Evolutionary conservation across 345 rosid species (phyloP).

Genomic region (Rubroshorea leprosula): DNA sequence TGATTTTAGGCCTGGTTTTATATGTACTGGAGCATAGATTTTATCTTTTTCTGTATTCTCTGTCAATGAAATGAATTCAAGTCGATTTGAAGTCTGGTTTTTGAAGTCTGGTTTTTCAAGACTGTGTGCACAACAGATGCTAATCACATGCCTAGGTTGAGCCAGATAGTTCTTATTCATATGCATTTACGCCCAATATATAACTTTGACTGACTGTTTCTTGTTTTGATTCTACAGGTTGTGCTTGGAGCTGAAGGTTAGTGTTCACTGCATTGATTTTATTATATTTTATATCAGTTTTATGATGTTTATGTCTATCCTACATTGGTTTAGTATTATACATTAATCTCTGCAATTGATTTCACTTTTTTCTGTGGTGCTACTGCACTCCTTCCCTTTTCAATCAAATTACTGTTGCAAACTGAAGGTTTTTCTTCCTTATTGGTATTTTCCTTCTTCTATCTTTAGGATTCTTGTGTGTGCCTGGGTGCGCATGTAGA

Average conservation of each 20-base stretch:
- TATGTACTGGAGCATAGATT: background rate
- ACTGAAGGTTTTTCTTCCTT: conserved; percentile 1
- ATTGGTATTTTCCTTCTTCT: no score
- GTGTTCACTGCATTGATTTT: conserved; percentile 18
- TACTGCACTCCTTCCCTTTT: background rate
- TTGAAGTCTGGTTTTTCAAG: no score
- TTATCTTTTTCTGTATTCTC: background rate
- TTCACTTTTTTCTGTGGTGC: background rate
- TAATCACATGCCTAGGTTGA: conserved; percentile 28
- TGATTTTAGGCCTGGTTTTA: background rate
- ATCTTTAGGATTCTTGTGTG: no score
- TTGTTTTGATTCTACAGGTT: conserved; percentile 38
- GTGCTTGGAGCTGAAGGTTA: conserved; percentile 46
- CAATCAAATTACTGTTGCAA: background rate
- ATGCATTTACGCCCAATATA: conserved; percentile 9
- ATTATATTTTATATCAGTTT: background rate
- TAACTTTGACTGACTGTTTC: conserved; percentile 25
- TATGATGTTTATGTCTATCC: background rate
- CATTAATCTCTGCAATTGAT: background rate
- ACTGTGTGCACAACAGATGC: no score
- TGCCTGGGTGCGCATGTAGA: no score
- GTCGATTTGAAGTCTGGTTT: conserved; percentile 19
- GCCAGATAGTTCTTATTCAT: conserved; percentile 8
- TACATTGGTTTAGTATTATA: conserved; percentile 5
- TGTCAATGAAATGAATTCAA: conserved; percentile 13